Conservation (phyloP, 2,329 filamentous ascomycete genomes). For the Fusarium metavorans region DNA sequence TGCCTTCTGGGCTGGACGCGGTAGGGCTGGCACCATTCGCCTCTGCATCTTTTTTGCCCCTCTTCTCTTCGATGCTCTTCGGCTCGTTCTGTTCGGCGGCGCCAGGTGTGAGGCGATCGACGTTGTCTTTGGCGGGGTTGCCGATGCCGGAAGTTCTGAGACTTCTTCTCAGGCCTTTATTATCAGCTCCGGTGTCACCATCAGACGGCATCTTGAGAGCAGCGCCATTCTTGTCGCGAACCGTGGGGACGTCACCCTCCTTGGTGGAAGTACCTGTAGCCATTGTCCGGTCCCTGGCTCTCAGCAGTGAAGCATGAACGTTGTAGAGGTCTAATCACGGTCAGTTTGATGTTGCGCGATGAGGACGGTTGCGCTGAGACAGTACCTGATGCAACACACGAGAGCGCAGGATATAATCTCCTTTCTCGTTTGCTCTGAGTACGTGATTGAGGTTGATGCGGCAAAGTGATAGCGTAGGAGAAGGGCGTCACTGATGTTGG, state of each 20-base stretch:
- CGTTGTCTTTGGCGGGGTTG: not conserved
- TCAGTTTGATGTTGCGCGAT: slow-evolving; percentile 5
- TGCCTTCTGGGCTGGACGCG: not conserved
- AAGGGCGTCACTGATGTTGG: not conserved
- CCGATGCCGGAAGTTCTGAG: no score
- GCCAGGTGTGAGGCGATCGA: not conserved
- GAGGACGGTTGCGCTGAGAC: not conserved
- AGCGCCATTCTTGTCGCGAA: slow-evolving; percentile 20
- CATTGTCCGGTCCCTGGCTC: slow-evolving; percentile 20
- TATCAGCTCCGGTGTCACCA: not conserved
- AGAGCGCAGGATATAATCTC: not conserved
- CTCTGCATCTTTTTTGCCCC: not conserved
- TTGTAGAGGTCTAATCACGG: slow-evolving; percentile 38
- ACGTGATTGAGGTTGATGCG: not conserved
- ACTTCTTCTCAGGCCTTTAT: not conserved
- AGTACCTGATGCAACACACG: not conserved
- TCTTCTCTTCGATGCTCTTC: not conserved
- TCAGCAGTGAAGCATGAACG: slow-evolving; percentile 34
- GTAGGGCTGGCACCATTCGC: slow-evolving; percentile 11
- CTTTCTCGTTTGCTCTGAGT: not conserved
- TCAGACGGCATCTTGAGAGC: slow-evolving; percentile 18
- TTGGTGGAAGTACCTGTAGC: slow-evolving; percentile 20
- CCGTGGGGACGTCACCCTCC: slow-evolving; percentile 23
- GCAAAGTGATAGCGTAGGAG: not conserved
- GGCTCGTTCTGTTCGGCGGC: not conserved